Evolutionary conservation across 1,284 basidiomycete species (phyloP).

Genomic region (Austroboletus rostrupii): DNA sequence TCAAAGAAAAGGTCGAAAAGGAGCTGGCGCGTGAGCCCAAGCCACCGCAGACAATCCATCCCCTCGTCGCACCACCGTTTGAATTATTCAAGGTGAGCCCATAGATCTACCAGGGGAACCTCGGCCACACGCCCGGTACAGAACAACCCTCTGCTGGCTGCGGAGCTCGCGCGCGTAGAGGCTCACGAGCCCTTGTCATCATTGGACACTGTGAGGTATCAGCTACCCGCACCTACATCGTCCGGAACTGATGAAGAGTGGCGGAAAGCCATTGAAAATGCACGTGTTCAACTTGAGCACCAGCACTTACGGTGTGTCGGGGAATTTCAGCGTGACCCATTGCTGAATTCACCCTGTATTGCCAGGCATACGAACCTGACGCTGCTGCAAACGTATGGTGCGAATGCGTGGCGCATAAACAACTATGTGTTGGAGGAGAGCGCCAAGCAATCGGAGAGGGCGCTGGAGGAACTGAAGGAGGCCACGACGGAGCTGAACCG

Average conservation of each 20-base stretch:
- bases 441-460: slow-evolving; percentile 68
- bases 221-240: slow-evolving; percentile 69
- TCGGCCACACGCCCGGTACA: slow-evolving; percentile 27
- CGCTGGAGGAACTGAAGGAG: slow-evolving; percentile 70
- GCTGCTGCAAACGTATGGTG: slow-evolving; percentile 82
- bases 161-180: slow-evolving; percentile 72
- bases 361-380: slow-evolving; percentile 79
- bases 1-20: slow-evolving; percentile 69
- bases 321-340: neutral
- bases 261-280: slow-evolving; percentile 74
- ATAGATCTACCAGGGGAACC: slow-evolving; percentile 3
- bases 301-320: slow-evolving; percentile 75
- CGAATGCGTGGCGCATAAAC: slow-evolving; percentile 88
- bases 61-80: slow-evolving; percentile 65
- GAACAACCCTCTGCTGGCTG: slow-evolving; percentile 64
- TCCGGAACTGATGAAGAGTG: slow-evolving; percentile 77
- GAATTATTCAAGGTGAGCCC: slow-evolving; percentile 64
- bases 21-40: slow-evolving; percentile 69
- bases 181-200: slow-evolving; percentile 65
- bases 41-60: slow-evolving; percentile 54
- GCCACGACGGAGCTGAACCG: slow-evolving; percentile 81
- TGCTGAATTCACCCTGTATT: slow-evolving; percentile 1
- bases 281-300: slow-evolving; percentile 85
- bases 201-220: slow-evolving; percentile 80
- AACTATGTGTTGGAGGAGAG: slow-evolving; percentile 85